Evolutionary conservation across 78 protist species (phyloP), one percentile per base, ranked within the genome.

Genomic region (Emiliania huxleyi): DNA sequence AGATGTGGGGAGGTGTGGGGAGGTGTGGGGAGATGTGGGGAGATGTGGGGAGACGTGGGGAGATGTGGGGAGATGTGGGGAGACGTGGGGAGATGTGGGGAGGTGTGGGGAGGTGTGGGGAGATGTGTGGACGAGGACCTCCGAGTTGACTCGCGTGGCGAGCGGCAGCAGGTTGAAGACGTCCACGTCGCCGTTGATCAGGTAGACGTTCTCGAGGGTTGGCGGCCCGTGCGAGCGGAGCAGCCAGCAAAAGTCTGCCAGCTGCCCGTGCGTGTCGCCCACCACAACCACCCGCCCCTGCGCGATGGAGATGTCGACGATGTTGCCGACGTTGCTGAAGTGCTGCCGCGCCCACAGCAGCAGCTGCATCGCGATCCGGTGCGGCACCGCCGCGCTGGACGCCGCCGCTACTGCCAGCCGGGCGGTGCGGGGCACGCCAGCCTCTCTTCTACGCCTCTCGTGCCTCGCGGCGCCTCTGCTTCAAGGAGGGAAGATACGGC

Each of bases 181-280:
- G 35, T 12, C n/a, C 48, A 85, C 55, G 75, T 94, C 96, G 45
- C 96, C 96, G 91, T 93, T 93, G 89, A 94, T 85, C 19, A 94
- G 84, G 44, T 46, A 93, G 89, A 43, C 0, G 55, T 81, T 81
- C 25, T 1, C 56, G 29, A 18, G 35, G 29, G 89, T 0, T 18
- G 89, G 89, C 18, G 40, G 56, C 0, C 89, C 89, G 37, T 81
- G 89, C 29, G 52, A 37, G 38, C n/a, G 52, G 18, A 81, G n/a
- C 21, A 81, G 23, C 48, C 52, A 81, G 89, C 15, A 26, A 8
- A 81, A 44, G 38, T 81, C 89, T 52, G 35, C 42, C 56, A 81
- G 89, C 89, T 81, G 89, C 23, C 89, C 89, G 56, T 81, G 89
- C 89, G 89, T 81, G 89, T 81, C 89, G 40, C 89, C 89, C 35